Conservation (phyloP, 352 stramenopile genomes). For the Phytophthora foliorum region DNA sequence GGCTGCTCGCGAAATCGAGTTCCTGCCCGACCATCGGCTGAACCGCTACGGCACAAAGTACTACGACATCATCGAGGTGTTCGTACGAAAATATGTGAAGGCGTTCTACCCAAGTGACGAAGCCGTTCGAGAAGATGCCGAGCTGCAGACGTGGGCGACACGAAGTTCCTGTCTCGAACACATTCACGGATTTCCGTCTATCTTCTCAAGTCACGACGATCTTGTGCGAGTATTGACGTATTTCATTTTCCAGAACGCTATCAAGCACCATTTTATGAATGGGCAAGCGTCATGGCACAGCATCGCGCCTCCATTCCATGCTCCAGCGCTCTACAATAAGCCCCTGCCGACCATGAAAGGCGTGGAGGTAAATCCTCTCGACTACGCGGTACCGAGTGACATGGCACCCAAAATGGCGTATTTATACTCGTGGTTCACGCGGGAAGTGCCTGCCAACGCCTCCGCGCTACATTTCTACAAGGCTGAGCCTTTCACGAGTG, state of each 20-base stretch:
- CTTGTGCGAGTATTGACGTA: constrained; percentile 44
- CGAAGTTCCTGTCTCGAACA: constrained; percentile 35
- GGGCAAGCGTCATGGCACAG: constrained; percentile 50
- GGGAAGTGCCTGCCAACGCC: constrained; percentile 33
- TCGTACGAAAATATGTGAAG: constrained; percentile 48
- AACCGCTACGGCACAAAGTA: constrained; percentile 36
- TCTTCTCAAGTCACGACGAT: constrained; percentile 20
- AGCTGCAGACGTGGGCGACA: constrained; percentile 57
- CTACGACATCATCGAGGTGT: constrained; percentile 45
- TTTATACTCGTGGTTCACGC: constrained; percentile 40
- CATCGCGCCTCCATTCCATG: constrained; percentile 36
- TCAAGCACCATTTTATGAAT: constrained; percentile 65
- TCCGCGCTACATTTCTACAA: constrained; percentile 29
- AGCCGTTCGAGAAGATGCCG: constrained; percentile 35
- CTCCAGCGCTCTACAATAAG: constrained; percentile 43
- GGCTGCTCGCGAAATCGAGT: constrained; percentile 27
- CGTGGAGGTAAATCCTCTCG: constrained; percentile 34
- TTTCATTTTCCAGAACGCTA: constrained; percentile 48
- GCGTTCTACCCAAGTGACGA: constrained; percentile 45
- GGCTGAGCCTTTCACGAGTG: constrained; percentile 34
- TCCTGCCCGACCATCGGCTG: constrained; percentile 35
- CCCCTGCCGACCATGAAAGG: constrained; percentile 41
- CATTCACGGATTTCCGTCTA: constrained; percentile 44
- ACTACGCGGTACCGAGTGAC: constrained; percentile 57
- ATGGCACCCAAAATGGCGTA: constrained; percentile 32